Conservation (phyloP, 306 rosid species). For the Cicer arietinum region DNA sequence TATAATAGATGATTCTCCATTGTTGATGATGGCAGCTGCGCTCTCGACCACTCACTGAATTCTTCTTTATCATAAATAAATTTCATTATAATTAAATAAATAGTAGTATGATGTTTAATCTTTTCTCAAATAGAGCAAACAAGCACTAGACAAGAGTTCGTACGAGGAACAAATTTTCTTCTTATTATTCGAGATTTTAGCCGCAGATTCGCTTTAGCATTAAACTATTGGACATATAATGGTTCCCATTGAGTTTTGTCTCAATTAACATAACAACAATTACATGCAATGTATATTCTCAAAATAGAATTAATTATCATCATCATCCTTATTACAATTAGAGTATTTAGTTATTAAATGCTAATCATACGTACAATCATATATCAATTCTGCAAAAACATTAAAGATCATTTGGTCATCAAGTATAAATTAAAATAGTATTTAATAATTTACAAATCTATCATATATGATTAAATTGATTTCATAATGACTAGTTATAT, state of each 20-base stretch:
- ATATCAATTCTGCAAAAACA: slow-evolving; percentile 12
- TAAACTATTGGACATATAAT: slow-evolving; percentile 31
- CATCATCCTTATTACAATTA: slow-evolving; percentile 5
- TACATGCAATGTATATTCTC: neutral
- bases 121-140: slow-evolving; percentile 30
- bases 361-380: slow-evolving; percentile 46
- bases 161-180: slow-evolving; percentile 47
- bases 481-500: slow-evolving; percentile 30
- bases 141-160: slow-evolving; percentile 45
- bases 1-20: no score
- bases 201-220: slow-evolving; percentile 37
- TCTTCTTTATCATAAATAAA: no score
- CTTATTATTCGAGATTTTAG: slow-evolving; percentile 21
- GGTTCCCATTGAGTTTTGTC: slow-evolving; percentile 30
- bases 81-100: no score
- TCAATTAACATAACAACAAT: slow-evolving; percentile 8
- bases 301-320: slow-evolving; percentile 16
- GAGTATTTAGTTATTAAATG: slow-evolving; percentile 2
- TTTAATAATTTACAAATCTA: slow-evolving; percentile 37
- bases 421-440: slow-evolving; percentile 12
- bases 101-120: slow-evolving; percentile 18
- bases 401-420: slow-evolving; percentile 35
- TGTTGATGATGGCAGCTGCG: no score
- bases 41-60: no score
- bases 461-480: slow-evolving; percentile 49